Evolutionary conservation across 768 basidiomycete species (phyloP), one percentile per base, ranked within the genome.

Genomic region (Lentinula lateritia): DNA sequence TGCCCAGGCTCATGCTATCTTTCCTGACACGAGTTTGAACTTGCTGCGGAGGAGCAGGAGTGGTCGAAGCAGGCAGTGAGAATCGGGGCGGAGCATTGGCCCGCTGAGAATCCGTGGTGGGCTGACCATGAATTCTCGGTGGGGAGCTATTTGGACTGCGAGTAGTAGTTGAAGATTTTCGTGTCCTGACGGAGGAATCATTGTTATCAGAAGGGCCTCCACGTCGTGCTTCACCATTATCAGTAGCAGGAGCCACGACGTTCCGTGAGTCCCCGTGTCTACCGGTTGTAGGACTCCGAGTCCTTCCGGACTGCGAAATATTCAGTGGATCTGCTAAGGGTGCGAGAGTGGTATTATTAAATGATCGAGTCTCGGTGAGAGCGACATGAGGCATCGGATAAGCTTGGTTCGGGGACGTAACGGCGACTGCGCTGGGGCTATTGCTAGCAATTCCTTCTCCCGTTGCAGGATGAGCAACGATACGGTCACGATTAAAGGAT

Each of bases 311-410:
- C 53, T 43, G 55, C 8, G 55, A 42, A 15, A 56, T 56, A 34
- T 56, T 56, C 41, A 43, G 41, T 1, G 55, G 41, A 43, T 56
- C 41, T 43, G 55, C 41, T 32, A 34, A 2, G 20, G 23, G 23
- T 36, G 45, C 8, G 13, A 13, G 15, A 50, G 58, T 10, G 12
- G 58, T 34, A 23, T n/a, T 50, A 38, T 59, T 59, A 32, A 38
- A 15, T 15, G 55, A 56, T 56, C 55, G 55, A 56, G n/a, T 41
- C 7, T 56, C 53, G 38, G 53, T 54, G 12, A 36, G 39, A 32
- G n/a, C 20, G 41, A 15, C 55, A 56, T 18, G 55, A 56, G 55
- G 55, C 55, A 56, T 56, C 55, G 55, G 55, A 56, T 56, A 56
- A 56, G 20, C 28, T 23, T 56, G 55, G 39, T 34, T 56, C 15